Evolutionary conservation across 75 land plant species (phyloP).

Genomic region (Isoetes taiwanensis): DNA sequence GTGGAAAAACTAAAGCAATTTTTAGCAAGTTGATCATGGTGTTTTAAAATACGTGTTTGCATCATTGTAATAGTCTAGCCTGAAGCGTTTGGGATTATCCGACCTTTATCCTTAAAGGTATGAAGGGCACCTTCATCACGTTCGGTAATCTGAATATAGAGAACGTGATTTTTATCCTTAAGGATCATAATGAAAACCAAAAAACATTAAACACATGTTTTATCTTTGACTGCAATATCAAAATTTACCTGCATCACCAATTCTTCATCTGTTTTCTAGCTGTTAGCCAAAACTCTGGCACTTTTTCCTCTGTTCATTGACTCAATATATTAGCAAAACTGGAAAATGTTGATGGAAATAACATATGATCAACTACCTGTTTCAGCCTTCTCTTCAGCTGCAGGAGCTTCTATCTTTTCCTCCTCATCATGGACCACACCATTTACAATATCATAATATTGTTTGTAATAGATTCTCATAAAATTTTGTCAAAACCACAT

Average conservation of each 20-base stretch:
- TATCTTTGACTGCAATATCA: neutral
- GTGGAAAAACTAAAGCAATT: neutral
- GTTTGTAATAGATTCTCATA: conserved; percentile 9
- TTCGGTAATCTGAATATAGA: neutral
- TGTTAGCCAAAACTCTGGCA: conserved; percentile 86
- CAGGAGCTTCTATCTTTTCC: conserved; percentile 15
- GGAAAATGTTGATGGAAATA: no score
- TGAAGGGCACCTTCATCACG: neutral
- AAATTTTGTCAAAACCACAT: no score
- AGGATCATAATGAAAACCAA: no score
- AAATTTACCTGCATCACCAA: conserved; percentile 77
- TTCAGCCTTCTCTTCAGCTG: conserved; percentile 24
- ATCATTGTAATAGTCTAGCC: neutral
- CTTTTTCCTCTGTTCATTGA: conserved; percentile 70
- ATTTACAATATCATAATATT: conserved; percentile 78
- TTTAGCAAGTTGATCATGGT: conserved; percentile 8
- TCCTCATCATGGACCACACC: conserved; percentile 59
- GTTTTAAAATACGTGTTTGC: conserved; percentile 12
- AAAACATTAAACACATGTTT: no score
- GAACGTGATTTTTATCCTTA: neutral
- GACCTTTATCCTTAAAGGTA: neutral
- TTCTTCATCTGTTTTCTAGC: conserved; percentile 82
- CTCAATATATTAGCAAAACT: no score
- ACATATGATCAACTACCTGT: conserved; percentile 30
- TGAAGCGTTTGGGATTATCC: neutral